A percentile compares a stretch with the other conserved stretches of the same genome.
Conservation (phyloP, 768 basidiomycete species). For the Podaxis rugospora region DNA sequence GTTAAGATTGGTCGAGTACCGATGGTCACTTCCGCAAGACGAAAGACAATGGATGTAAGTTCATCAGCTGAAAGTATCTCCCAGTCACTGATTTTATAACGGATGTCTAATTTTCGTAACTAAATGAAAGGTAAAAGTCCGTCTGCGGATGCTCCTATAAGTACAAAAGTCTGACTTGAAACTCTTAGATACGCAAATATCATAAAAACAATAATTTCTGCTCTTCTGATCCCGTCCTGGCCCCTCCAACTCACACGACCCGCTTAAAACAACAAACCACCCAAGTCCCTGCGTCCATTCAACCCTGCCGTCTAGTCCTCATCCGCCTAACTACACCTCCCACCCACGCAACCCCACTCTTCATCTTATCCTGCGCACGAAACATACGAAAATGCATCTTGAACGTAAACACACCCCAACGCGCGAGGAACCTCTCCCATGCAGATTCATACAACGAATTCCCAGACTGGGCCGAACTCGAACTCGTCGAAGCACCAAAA, state of each 20-base stretch:
- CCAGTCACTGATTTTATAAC: not conserved
- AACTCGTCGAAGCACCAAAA: not conserved
- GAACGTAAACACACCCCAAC: slow-evolving; percentile 5
- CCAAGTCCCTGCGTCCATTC: not conserved
- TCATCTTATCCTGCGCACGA: slow-evolving; percentile 9
- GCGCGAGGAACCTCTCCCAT: slow-evolving; percentile 1
- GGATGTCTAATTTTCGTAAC: too few relatives aligned
- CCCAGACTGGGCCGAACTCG: not conserved
- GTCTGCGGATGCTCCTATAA: not conserved
- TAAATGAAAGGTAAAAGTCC: too few relatives aligned
- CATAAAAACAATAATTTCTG: not conserved
- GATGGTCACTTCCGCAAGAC: not conserved
- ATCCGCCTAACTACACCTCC: slow-evolving; percentile 3
- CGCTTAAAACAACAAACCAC: not conserved
- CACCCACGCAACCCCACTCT: slow-evolving; percentile 7
- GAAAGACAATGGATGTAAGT: not conserved
- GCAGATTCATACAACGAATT: not conserved
- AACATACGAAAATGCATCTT: slow-evolving; percentile 10
- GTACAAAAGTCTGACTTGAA: not conserved
- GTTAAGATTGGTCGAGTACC: not conserved
- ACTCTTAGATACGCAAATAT: not conserved
- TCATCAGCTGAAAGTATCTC: too few relatives aligned
- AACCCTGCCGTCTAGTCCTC: not conserved
- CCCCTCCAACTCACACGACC: not conserved
- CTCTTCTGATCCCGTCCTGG: not conserved